Base-by-base conservation (phyloP, 805 yeast species). In the Blastobotrys chiropterorum region DNA sequence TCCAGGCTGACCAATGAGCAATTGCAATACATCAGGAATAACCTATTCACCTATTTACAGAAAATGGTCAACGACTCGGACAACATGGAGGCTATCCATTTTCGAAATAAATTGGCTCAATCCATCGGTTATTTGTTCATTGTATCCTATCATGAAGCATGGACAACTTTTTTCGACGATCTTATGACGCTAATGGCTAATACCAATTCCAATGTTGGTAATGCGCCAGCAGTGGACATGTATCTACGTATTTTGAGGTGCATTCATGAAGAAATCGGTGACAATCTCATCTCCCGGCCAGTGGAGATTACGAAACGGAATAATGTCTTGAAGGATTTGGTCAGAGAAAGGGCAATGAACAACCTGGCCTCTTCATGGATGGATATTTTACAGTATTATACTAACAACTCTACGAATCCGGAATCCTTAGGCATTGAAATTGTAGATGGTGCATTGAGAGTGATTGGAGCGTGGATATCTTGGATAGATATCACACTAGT, bases 191-290 rank as follows among this genome's bases (percentile, higher is more conserved):
- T 79, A 40, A 61, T 70, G n/a, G 52, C 64, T 16, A 60, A 54
- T n/a, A 13, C 40, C 16, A 60, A 61, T 15, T 50, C 53, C 49
- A 48, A 60, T 50, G 55, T 68, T 53, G 63, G 72, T 60, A 65
- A 73, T 61, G 64, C 66, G 54, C 56, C 79, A 49, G 79, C 78
- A 58, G 65, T 76, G 8, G 97, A 90, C 63, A 80, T 86, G 67
- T 90, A 85, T 66, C 68, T 85, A 39, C 78, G 97, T 62, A 78
- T 89, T 5, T 71, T 90, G 53, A 67, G 82, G 43, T 79, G 85
- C 30, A 81, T 94, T 54, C 97, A 94, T 66, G 83, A 83, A 26
- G 97, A 90, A 68, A 89, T 94, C 59, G 99, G 96, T 34, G 99
- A 94, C 66, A 94, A 86, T 64, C 77, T 90, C 58, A 85, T 90